Conservation (phyloP, 805 yeast species). For the Ogataea trehaloabstinens region DNA sequence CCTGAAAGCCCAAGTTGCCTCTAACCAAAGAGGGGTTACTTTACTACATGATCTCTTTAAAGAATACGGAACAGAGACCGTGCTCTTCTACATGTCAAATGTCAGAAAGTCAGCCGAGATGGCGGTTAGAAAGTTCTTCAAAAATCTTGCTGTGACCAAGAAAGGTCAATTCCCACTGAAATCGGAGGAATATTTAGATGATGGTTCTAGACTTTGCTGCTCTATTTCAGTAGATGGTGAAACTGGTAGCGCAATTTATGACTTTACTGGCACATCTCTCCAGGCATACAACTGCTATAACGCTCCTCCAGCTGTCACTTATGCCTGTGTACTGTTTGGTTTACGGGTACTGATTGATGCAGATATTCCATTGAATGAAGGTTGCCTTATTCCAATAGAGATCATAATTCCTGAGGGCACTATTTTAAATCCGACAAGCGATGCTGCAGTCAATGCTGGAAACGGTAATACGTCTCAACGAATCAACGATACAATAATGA, state of each 20-base stretch:
- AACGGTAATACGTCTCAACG: slow-evolving; percentile 83
- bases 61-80: slow-evolving; percentile 42
- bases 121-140: slow-evolving; percentile 37
- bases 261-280: slow-evolving; percentile 50
- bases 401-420: slow-evolving; percentile 34
- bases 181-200: slow-evolving; percentile 52
- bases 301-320: slow-evolving; percentile 54
- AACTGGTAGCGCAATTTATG: slow-evolving; percentile 44
- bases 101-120: slow-evolving; percentile 44
- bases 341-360: slow-evolving; percentile 46
- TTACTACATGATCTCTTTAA: slow-evolving; percentile 40
- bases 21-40: slow-evolving; percentile 50
- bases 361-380: slow-evolving; percentile 56
- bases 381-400: slow-evolving; percentile 37
- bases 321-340: slow-evolving; percentile 54
- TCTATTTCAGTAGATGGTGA: slow-evolving; percentile 39
- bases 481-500: slow-evolving; percentile 76
- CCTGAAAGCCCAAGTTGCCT: slow-evolving; percentile 46
- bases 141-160: slow-evolving; percentile 40
- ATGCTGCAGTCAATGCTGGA: slow-evolving; percentile 43
- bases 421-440: slow-evolving; percentile 39
- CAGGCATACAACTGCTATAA: slow-evolving; percentile 52
- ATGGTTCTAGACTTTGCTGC: slow-evolving; percentile 49
- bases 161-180: slow-evolving; percentile 32
- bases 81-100: slow-evolving; percentile 45